Conservation (phyloP, 495 filamentous ascomycete genomes). For the Parmelia sp. region DNA sequence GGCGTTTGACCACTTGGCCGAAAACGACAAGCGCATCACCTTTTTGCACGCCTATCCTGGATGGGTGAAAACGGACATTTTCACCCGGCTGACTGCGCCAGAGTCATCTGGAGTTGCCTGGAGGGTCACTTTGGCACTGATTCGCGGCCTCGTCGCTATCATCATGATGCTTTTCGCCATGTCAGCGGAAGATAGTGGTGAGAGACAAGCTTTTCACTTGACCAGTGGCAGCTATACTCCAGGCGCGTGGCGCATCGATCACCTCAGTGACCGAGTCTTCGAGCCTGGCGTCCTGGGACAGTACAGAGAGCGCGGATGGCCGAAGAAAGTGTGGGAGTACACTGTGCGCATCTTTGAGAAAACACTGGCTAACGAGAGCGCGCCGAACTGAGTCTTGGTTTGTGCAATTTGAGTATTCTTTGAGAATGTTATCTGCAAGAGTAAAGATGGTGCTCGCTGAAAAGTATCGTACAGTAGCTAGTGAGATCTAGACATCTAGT, state of each 20-base stretch:
- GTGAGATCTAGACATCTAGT: too few relatives aligned
- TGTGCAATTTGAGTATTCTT: too few relatives aligned
- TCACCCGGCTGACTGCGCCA: background rate
- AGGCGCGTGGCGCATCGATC: background rate
- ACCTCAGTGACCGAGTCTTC: background rate
- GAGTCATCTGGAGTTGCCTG: background rate
- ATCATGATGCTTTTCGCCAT: background rate
- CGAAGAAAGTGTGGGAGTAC: background rate
- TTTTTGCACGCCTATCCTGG: background rate
- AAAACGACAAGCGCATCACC: background rate
- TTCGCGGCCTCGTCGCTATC: background rate
- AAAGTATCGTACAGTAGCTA: too few relatives aligned
- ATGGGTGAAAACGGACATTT: background rate
- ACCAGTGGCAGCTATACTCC: background rate
- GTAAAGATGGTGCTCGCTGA: too few relatives aligned
- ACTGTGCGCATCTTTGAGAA: background rate
- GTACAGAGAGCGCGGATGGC: background rate
- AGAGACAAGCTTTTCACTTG: background rate
- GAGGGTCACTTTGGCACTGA: background rate
- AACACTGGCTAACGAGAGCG: background rate
- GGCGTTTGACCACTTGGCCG: background rate
- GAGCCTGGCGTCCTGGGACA: background rate
- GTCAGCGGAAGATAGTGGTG: background rate
- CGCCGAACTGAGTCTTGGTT: background rate
- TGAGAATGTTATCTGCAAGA: too few relatives aligned